Conservation (phyloP, 208 protist species). For the Wallacemonas sp. region DNA sequence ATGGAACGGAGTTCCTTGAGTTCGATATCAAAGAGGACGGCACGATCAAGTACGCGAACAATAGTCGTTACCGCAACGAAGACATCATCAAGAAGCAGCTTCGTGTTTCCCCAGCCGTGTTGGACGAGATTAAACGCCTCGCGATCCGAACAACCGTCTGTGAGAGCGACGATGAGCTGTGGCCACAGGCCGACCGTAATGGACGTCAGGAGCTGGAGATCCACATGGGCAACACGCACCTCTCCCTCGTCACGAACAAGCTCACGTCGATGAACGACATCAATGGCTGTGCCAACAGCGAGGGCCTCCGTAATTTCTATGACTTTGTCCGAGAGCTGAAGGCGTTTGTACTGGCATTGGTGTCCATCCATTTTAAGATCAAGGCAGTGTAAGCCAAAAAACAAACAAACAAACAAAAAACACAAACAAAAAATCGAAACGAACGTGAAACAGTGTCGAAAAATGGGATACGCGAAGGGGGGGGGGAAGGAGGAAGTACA, state of each 20-base stretch:
- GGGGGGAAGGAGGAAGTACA: too few species aligned
- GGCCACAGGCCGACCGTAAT: conserved; percentile 85
- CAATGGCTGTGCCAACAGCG: conserved; percentile 39
- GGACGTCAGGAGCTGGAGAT: conserved; percentile 89
- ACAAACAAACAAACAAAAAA: background rate
- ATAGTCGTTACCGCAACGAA: conserved; percentile 89
- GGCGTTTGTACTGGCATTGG: conserved; percentile 74
- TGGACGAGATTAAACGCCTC: conserved; percentile 76
- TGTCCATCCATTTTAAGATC: conserved; percentile 90
- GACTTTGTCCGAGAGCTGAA: conserved; percentile 83
- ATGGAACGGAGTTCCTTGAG: conserved; percentile 91
- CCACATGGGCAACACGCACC: conserved; percentile 84
- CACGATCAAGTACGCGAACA: conserved; percentile 86
- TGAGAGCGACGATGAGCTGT: conserved; percentile 78
- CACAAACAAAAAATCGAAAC: background rate
- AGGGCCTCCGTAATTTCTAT: conserved; percentile 73
- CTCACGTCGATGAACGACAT: conserved; percentile 79
- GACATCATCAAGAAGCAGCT: conserved; percentile 90
- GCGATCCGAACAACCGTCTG: conserved; percentile 65
- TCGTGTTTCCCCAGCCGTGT: conserved; percentile 61
- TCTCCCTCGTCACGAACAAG: conserved; percentile 89
- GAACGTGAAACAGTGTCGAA: too few species aligned
- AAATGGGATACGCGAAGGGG: too few species aligned
- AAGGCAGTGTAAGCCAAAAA: conserved; percentile 52
- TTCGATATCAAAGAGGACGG: conserved; percentile 84